These are phyloP conservation scores for Melastoma candidum DNA, from an alignment of 441 rosid genomes.

Conservation along the genomic window DNA sequence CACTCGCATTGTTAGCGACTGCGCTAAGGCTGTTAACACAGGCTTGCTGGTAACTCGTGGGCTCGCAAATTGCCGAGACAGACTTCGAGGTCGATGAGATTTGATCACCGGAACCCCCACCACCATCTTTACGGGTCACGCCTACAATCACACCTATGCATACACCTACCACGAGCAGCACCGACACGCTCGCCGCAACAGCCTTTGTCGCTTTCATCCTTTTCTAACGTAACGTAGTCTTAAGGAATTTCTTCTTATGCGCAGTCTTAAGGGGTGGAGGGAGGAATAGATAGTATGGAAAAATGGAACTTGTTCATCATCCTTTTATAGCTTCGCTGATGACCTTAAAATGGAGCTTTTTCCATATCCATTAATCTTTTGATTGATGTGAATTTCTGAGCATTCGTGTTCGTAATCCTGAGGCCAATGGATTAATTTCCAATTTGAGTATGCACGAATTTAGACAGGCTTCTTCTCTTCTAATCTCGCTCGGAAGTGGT, in stretches of 20 bases:
- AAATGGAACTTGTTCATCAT: too few species aligned
- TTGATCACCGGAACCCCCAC: not conserved
- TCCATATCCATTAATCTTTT: too few species aligned
- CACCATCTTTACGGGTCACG: conserved; percentile 1
- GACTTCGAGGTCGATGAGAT: conserved; percentile 24
- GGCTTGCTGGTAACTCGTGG: conserved; percentile 24
- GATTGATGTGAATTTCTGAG: too few species aligned
- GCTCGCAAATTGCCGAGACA: conserved; percentile 24
- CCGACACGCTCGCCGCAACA: conserved; percentile 10
- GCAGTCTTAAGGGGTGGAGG: too few species aligned
- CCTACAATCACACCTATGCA: conserved; percentile 18
- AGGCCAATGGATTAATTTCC: too few species aligned
- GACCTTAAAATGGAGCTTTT: too few species aligned
- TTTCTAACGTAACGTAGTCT: not conserved
- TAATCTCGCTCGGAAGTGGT: conserved; percentile 36
- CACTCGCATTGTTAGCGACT: conserved; percentile 15
- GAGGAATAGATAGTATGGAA: too few species aligned
- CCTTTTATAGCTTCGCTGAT: too few species aligned
- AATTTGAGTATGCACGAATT: too few species aligned
- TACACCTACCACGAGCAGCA: conserved; percentile 21
- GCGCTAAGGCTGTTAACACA: conserved; percentile 19
- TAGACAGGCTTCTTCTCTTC: too few species aligned
- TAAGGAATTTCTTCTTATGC: not conserved
- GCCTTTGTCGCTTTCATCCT: conserved; percentile 8
- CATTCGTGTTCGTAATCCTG: too few species aligned